Evolutionary conservation across 2,329 filamentous ascomycete species (phyloP).

Genomic region (Aspergillus sp.): DNA sequence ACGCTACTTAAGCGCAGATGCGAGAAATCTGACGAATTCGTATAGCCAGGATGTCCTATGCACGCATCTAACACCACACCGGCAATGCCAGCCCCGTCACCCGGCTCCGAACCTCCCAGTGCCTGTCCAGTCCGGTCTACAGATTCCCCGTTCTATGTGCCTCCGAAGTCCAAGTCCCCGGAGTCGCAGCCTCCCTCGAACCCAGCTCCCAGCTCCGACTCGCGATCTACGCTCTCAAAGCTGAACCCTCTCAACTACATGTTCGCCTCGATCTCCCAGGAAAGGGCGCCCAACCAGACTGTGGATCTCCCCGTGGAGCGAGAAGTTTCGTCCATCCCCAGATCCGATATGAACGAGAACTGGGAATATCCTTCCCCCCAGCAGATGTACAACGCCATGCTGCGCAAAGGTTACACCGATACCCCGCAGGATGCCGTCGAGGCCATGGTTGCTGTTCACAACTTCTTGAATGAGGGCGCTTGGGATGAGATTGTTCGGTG

Average conservation of each 20-base stretch:
- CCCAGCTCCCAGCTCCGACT: constrained; percentile 11
- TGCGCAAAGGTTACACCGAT: constrained; percentile 93
- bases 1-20: background rate
- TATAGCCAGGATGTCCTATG: constrained; percentile 70
- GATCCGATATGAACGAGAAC: constrained; percentile 70
- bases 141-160: constrained; percentile 50
- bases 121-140: constrained; percentile 53
- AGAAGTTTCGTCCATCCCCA: constrained; percentile 88
- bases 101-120: constrained; percentile 32
- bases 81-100: constrained; percentile 26
- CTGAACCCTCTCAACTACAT: constrained; percentile 91
- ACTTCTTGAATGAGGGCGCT: constrained; percentile 95
- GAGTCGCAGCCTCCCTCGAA: constrained; percentile 35
- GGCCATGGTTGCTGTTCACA: constrained; percentile 96
- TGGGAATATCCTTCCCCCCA: constrained; percentile 99
- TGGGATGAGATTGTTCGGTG: constrained; percentile 94
- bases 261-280: constrained; percentile 83
- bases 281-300: constrained; percentile 71
- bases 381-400: constrained; percentile 98
- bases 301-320: constrained; percentile 75
- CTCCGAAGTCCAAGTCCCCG: constrained; percentile 35
- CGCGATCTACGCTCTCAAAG: constrained; percentile 60
- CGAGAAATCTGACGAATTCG: constrained; percentile 22
- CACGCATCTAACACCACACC: constrained; percentile 52
- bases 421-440: constrained; percentile 92